Conservation (phyloP, 805 yeast species). For the Myxozyma neglecta region DNA sequence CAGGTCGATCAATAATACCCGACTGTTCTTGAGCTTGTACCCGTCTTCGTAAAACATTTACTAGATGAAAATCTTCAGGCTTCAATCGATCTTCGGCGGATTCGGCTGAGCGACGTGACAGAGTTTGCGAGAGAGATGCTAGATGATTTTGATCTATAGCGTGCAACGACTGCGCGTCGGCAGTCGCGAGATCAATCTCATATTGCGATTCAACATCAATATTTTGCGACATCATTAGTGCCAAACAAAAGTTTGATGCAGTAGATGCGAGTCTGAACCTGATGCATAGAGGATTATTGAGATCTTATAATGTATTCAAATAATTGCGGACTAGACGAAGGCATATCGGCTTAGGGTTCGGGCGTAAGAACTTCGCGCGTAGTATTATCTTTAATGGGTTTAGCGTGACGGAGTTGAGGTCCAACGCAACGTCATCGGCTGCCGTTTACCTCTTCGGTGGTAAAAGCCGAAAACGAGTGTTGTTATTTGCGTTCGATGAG, state of each 20-base stretch:
- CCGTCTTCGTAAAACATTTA: slow-evolving; percentile 35
- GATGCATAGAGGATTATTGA: too few relatives aligned
- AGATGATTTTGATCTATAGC: slow-evolving; percentile 17
- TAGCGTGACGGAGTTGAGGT: too few relatives aligned
- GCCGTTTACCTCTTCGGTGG: too few relatives aligned
- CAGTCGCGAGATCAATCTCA: background rate
- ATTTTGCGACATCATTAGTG: background rate
- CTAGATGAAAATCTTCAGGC: slow-evolving; percentile 40
- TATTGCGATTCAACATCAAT: background rate
- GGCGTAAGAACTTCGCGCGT: too few relatives aligned
- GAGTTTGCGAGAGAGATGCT: slow-evolving; percentile 34
- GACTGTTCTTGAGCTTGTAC: slow-evolving; percentile 33
- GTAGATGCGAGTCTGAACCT: background rate
- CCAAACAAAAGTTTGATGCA: background rate
- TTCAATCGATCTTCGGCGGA: slow-evolving; percentile 32
- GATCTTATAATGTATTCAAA: too few relatives aligned
- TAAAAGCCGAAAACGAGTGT: too few relatives aligned
- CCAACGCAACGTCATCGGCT: too few relatives aligned
- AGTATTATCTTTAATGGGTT: too few relatives aligned
- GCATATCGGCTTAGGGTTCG: too few relatives aligned
- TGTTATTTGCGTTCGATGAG: too few relatives aligned
- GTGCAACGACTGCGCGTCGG: background rate
- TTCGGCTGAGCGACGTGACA: slow-evolving; percentile 35
- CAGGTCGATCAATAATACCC: slow-evolving; percentile 41
- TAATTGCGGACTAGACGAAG: too few relatives aligned